Base-by-base conservation (phyloP, 2,329 filamentous ascomycete genomes). In the Venturia nashicola region DNA sequence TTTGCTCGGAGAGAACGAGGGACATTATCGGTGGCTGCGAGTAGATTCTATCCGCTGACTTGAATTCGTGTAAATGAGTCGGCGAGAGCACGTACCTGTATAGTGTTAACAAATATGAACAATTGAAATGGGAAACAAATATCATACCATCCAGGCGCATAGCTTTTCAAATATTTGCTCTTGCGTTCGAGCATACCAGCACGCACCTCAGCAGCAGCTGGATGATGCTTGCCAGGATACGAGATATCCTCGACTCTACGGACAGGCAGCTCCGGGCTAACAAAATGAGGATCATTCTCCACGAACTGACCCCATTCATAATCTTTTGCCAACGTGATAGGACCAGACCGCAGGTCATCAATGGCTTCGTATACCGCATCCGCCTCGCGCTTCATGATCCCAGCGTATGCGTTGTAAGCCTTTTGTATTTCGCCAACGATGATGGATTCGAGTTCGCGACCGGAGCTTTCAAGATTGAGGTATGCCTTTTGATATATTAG, bases 101-200 rank as follows among this genome's bases (percentile, higher is more conserved):
- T 36, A 51, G 62, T 14, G 63, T 61, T 46, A 43, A 39, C 60
- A 39, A 36, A 64, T 48, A 16, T 63, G 69, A 65, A 44, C 61
- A 51, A 14, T 3, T 14, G 7, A 51, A 51, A 61, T 36, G 12
- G 8, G 44, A 39, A 9, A 40, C 43, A 8, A 27, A n/a, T 42
- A 48, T 78, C 87, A 76, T 79, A 93, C 92, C 93, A 97, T 72
- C 93, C 93, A 34, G 91, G 89, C 8, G 92, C 94, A 75, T 97
- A 97, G 74, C 92, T 97, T 80, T 97, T 97, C 66, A 99, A 79
- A 72, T 97, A 99, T 73, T 97, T 99, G 83, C 91, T 96, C 85
- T 97, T 97, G 68, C 94, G 88, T 79, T 99, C 94, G 43, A 99
- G 80, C 76, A 97, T 86, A 2, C 94, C 94, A 23, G 91, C 90